Conservation (phyloP, 306 rosid species). For the Psophocarpus tetragonolobus region DNA sequence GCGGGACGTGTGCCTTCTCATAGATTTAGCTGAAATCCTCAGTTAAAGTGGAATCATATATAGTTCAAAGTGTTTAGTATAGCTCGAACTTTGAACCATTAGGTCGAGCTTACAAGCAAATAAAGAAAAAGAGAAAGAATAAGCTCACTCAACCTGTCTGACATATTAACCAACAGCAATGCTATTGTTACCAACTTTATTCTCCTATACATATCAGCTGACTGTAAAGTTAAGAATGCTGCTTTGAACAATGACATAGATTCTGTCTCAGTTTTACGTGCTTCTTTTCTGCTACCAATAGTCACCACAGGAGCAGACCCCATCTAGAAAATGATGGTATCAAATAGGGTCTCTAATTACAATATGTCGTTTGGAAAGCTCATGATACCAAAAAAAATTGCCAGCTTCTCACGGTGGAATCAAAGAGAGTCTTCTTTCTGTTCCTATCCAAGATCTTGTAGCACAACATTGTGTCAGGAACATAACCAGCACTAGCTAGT, state of each 20-base stretch:
- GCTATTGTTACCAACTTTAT: constrained; percentile 24
- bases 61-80: neutral
- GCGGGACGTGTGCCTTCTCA: neutral
- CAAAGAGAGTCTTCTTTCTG: constrained; percentile 80
- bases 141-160: constrained; percentile 16
- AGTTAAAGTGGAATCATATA: neutral
- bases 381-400: constrained; percentile 75
- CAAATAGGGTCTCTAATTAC: constrained; percentile 89
- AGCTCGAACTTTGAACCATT: neutral
- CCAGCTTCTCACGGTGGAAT: constrained; percentile 82
- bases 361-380: constrained; percentile 61
- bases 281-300: constrained; percentile 60
- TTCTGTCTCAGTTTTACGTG: neutral
- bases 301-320: constrained; percentile 84
- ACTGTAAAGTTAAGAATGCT: neutral
- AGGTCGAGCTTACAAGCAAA: neutral
- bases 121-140: constrained; percentile 7
- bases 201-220: constrained; percentile 6
- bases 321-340: constrained; percentile 84
- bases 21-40: neutral
- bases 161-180: constrained; percentile 11
- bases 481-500: constrained; percentile 64
- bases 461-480: constrained; percentile 80
- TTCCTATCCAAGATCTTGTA: constrained; percentile 88
- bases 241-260: neutral